A percentile compares a stretch with the other conserved stretches of the same genome.
phyloP scores from a whole-genome alignment of 768 basidiomycete species.

The Inosperma sp. region DNA sequence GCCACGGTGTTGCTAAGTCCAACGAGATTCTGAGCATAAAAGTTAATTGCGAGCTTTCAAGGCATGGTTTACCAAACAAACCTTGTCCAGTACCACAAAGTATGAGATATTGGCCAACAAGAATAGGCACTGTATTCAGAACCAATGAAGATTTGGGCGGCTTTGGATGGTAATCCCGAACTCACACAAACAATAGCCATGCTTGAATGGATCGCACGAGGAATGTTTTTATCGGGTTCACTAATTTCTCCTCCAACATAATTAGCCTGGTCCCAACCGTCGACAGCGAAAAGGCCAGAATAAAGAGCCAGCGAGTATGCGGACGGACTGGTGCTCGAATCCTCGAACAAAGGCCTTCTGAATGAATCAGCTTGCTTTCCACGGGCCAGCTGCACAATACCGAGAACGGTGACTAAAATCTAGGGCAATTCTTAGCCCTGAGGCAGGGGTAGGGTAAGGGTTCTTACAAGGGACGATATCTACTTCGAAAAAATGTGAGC shows the following conservation, averaged over 20 bases:
- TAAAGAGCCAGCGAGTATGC: slow-evolving; percentile 92
- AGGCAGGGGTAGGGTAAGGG: not conserved
- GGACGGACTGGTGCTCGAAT: slow-evolving; percentile 73
- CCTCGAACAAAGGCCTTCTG: slow-evolving; percentile 61
- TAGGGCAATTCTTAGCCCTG: slow-evolving; percentile 22
- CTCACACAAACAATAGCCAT: slow-evolving; percentile 78
- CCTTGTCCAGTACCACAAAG: slow-evolving; percentile 89
- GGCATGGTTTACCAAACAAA: slow-evolving; percentile 25
- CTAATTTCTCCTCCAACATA: slow-evolving; percentile 88
- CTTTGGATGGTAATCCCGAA: slow-evolving; percentile 5
- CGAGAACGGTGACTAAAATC: slow-evolving; percentile 72
- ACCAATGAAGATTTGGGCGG: slow-evolving; percentile 6
- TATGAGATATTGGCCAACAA: slow-evolving; percentile 83
- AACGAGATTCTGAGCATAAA: slow-evolving; percentile 48
- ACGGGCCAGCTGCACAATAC: slow-evolving; percentile 68
- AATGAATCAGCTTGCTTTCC: slow-evolving; percentile 70
- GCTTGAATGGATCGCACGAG: slow-evolving; percentile 83
- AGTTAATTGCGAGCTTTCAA: too few species aligned
- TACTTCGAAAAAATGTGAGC: slow-evolving; percentile 21
- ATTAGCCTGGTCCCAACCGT: slow-evolving; percentile 94
- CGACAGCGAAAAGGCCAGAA: slow-evolving; percentile 93
- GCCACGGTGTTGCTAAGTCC: slow-evolving; percentile 83
- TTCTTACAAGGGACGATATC: slow-evolving; percentile 62
- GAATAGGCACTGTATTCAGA: slow-evolving; percentile 58
- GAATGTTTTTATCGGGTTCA: slow-evolving; percentile 80